phyloP scores from a whole-genome alignment of 164 flowering plant species.

The Aristolochia contorta region DNA sequence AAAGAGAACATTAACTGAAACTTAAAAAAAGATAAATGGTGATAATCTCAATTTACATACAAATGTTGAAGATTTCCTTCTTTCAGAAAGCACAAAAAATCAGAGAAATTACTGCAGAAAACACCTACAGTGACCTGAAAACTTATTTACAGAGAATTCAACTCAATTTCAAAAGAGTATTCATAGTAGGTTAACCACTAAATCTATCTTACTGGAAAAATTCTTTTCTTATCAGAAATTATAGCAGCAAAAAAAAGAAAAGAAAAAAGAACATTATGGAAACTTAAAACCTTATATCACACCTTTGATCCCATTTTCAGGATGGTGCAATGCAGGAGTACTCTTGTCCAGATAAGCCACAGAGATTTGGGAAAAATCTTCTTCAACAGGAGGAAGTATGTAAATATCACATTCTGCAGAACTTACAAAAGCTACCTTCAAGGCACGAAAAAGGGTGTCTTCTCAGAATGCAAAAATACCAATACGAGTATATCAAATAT shows the following conservation, averaged over 20 bases:
- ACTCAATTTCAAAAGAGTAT: not conserved
- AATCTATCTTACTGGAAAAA: not conserved
- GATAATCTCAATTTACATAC: too few relatives aligned
- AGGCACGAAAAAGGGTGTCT: not conserved
- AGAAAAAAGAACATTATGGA: not conserved
- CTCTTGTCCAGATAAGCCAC: conserved; percentile 10
- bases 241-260: too few relatives aligned
- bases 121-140: too few relatives aligned
- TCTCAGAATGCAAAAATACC: not conserved
- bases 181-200: not conserved
- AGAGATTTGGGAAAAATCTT: conserved; percentile 3
- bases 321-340: not conserved
- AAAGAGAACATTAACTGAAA: too few relatives aligned
- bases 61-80: too few relatives aligned
- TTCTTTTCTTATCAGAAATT: not conserved
- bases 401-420: conserved; percentile 8
- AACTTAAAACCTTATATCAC: not conserved
- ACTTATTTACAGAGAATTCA: too few relatives aligned
- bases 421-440: conserved; percentile 20
- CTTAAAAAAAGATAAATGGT: too few relatives aligned
- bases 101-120: too few relatives aligned
- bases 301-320: conserved; percentile 4
- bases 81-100: too few relatives aligned
- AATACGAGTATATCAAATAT: not conserved
- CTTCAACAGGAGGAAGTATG: conserved; percentile 16